Conservation (phyloP, 1,284 basidiomycete genomes). For the Ganoderma leucocontextum region DNA sequence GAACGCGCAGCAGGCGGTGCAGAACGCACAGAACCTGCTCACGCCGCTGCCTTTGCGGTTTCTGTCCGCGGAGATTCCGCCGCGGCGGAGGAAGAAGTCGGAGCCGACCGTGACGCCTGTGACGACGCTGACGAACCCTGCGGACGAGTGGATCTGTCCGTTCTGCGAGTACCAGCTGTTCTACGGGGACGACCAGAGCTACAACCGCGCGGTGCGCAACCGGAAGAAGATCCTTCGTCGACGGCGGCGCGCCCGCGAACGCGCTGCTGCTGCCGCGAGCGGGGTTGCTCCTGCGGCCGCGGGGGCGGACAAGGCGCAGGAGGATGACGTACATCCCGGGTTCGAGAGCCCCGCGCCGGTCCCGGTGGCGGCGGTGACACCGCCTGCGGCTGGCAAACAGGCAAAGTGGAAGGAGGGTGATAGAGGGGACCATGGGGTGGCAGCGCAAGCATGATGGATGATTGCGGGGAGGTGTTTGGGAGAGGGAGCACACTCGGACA, state of each 20-base stretch:
- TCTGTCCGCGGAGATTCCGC: slow-evolving; percentile 70
- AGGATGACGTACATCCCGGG: slow-evolving; percentile 49
- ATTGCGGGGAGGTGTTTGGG: neutral
- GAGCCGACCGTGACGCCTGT: slow-evolving; percentile 35
- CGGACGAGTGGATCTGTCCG: slow-evolving; percentile 89
- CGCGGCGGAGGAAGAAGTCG: slow-evolving; percentile 51
- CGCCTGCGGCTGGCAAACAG: slow-evolving; percentile 37
- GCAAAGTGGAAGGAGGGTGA: slow-evolving; percentile 39
- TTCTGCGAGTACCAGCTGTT: slow-evolving; percentile 90
- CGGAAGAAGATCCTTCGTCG: slow-evolving; percentile 83
- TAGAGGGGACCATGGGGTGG: slow-evolving; percentile 28
- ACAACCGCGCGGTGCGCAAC: slow-evolving; percentile 70
- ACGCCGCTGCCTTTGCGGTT: slow-evolving; percentile 71
- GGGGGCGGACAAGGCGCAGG: slow-evolving; percentile 41
- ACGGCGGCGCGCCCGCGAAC: slow-evolving; percentile 77
- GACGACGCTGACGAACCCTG: slow-evolving; percentile 62
- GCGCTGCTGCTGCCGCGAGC: slow-evolving; percentile 63
- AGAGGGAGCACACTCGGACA: neutral
- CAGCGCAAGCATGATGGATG: slow-evolving; percentile 20
- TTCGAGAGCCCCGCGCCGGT: slow-evolving; percentile 36
- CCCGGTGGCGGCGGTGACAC: slow-evolving; percentile 25
- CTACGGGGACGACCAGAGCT: slow-evolving; percentile 77
- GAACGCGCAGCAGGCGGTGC: slow-evolving; percentile 47
- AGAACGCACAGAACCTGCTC: slow-evolving; percentile 56
- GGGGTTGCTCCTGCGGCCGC: slow-evolving; percentile 42